Base-by-base conservation (phyloP, 1,284 basidiomycete species). In the Mycena citricolor region DNA sequence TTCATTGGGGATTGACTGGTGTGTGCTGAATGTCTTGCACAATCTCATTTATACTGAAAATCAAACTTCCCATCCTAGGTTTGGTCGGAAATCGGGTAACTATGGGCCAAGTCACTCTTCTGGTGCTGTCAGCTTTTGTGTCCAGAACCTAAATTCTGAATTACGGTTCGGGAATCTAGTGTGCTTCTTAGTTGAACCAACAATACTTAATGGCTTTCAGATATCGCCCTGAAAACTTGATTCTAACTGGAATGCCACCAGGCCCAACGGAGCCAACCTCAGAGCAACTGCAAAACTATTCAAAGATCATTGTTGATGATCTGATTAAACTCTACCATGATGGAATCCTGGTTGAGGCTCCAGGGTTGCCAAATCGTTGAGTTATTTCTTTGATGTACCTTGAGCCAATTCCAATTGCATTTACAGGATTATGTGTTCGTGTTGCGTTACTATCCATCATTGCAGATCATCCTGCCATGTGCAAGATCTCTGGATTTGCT, bases 401-500 rank as follows among this genome's bases (percentile, higher is more conserved):
- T n/a, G n/a, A n/a, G 24, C 12, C 20, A 32, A 32, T 28, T 33
- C 8, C 16, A 14, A 42, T 23, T 12, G 32, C 10, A 19, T 38
- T 16, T 31, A 22, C 30, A 62, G 61, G 58, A 4, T 54, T 57
- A 4, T 49, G 19, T 13, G 50, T 59, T 2, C 57, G 59, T 8
- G 57, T 63, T 2, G 54, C 51, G 1, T 39, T 64, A 0, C 26
- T 63, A 4, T 56, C 32, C 4, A 56, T 64, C 3, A 51, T 60
- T n/a, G 61, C 61, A 24, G 64, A 65, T 37, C 61, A 66, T 38
- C 64, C 64, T 0, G 62, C 62, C 0, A 57, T 63, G 55, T 60
- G 57, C 51, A 61, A 61, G 36, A 24, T 64, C 7, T 50, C 51
- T 17, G 60, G 64, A 2, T 62, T 61, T 47, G 62, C 57, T 1